These are phyloP conservation scores for Aspergillus pseudonomiae DNA, from an alignment of 2,329 filamentous ascomycete species.

Conservation along the genomic window DNA sequence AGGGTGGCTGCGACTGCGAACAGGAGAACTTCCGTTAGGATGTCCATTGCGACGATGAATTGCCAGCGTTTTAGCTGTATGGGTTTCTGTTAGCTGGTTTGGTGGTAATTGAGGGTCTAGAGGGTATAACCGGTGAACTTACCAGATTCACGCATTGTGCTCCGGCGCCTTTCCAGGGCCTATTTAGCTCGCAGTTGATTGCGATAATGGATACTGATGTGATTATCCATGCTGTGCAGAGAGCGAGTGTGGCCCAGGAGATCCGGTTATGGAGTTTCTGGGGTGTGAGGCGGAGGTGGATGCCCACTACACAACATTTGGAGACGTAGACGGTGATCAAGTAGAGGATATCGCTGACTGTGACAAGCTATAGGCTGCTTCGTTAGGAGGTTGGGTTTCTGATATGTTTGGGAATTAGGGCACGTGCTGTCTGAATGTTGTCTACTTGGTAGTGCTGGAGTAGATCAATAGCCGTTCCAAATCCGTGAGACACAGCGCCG, in stretches of 20 bases:
- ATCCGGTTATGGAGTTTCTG: constrained; percentile 43
- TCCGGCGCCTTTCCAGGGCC: constrained; percentile 37
- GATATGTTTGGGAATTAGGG: background rate
- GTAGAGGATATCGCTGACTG: constrained; percentile 47
- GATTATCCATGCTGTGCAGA: constrained; percentile 43
- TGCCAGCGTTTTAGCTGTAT: constrained; percentile 36
- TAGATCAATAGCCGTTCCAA: constrained; percentile 37
- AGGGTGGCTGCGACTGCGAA: constrained; percentile 34
- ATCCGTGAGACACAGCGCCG: constrained; percentile 33
- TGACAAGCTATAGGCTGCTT: constrained; percentile 28
- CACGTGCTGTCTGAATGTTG: constrained; percentile 32
- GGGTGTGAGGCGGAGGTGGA: constrained; percentile 51
- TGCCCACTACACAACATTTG: constrained; percentile 42
- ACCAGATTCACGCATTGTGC: constrained; percentile 33
- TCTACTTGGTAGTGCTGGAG: constrained; percentile 25
- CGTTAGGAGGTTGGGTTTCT: background rate
- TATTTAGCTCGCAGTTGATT: constrained; percentile 44
- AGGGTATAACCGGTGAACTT: constrained; percentile 1
- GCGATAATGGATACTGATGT: constrained; percentile 45
- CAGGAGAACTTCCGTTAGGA: constrained; percentile 39
- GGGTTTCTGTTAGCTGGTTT: background rate
- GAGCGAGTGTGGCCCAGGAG: constrained; percentile 39
- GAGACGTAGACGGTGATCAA: constrained; percentile 46
- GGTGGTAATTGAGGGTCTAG: no score
- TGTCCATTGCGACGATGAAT: constrained; percentile 39